Percentiles rank a stretch among this genome's conserved stretches.
These are phyloP conservation scores for Cynara cardunculus DNA, from an alignment of 129 eudicot genomes.

Conservation along the genomic window DNA sequence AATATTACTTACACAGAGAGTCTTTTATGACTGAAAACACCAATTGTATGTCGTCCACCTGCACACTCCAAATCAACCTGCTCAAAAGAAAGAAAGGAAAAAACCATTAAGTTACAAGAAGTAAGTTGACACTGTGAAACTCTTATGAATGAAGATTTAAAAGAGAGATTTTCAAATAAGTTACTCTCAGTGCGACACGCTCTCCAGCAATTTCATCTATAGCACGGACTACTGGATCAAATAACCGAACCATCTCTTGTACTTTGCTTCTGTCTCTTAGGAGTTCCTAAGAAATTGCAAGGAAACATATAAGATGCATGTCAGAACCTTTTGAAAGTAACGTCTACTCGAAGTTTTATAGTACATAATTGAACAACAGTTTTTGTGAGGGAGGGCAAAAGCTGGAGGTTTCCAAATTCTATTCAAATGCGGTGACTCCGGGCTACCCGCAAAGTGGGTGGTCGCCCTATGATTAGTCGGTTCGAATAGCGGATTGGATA, in stretches of 20 bases:
- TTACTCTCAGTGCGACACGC: slow-evolving; percentile 86
- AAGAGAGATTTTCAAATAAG: background rate
- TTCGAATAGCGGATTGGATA: no score
- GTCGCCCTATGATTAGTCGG: no score
- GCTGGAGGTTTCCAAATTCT: slow-evolving; percentile 4
- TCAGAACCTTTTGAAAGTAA: background rate
- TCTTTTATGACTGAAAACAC: slow-evolving; percentile 75
- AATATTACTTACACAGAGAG: slow-evolving; percentile 61
- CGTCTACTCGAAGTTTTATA: background rate
- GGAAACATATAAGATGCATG: slow-evolving; percentile 7
- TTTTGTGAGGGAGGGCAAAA: background rate
- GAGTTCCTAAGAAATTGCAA: slow-evolving; percentile 53
- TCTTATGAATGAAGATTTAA: background rate
- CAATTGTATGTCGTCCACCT: slow-evolving; percentile 66
- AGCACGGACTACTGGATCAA: slow-evolving; percentile 83
- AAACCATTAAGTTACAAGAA: background rate
- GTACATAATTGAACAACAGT: background rate
- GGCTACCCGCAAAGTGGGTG: no score
- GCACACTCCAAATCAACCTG: slow-evolving; percentile 96
- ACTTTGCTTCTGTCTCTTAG: slow-evolving; percentile 83
- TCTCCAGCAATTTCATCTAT: slow-evolving; percentile 85
- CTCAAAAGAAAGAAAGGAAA: slow-evolving; percentile 6
- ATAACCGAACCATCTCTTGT: slow-evolving; percentile 65
- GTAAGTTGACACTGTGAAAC: background rate
- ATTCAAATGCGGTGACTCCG: no score